Percentiles rank a stretch among this genome's conserved stretches.
These are phyloP conservation scores for Dioscorea alata DNA, from an alignment of 106 monocot species.

Conservation along the genomic window DNA sequence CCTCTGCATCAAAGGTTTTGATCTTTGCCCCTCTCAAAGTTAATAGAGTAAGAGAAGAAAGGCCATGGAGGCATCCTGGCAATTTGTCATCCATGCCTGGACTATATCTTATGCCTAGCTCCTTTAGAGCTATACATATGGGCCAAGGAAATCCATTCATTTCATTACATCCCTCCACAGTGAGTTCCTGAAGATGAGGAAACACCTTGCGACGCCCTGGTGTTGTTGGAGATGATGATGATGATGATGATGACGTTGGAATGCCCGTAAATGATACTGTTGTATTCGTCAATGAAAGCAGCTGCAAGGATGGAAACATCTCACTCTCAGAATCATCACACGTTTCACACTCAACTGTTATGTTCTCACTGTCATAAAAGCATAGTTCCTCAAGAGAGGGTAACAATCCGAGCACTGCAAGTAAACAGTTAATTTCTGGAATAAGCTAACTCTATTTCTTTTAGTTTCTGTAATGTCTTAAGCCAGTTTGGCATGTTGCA, in stretches of 20 bases:
- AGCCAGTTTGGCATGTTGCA: neutral
- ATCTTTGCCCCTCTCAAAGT: no score
- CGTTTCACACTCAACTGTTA: neutral
- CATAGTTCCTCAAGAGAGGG: neutral
- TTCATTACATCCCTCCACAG: neutral
- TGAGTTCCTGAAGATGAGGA: neutral
- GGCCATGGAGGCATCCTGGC: no score
- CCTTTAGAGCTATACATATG: no score
- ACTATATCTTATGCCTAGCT: no score
- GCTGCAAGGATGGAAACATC: conserved; percentile 1
- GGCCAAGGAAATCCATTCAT: no score
- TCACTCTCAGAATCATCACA: no score
- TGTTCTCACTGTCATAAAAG: neutral
- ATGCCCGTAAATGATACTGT: neutral
- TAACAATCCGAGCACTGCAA: neutral
- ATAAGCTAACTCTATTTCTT: neutral
- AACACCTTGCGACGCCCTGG: neutral
- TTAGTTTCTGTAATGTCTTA: neutral
- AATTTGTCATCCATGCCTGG: no score
- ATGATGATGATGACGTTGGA: no score
- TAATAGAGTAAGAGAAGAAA: no score
- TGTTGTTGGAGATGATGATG: no score
- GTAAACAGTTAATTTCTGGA: neutral
- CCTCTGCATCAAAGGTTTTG: no score
- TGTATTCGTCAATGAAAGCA: neutral